Conservation (phyloP, 306 rosid species). For the Prunus mume region DNA sequence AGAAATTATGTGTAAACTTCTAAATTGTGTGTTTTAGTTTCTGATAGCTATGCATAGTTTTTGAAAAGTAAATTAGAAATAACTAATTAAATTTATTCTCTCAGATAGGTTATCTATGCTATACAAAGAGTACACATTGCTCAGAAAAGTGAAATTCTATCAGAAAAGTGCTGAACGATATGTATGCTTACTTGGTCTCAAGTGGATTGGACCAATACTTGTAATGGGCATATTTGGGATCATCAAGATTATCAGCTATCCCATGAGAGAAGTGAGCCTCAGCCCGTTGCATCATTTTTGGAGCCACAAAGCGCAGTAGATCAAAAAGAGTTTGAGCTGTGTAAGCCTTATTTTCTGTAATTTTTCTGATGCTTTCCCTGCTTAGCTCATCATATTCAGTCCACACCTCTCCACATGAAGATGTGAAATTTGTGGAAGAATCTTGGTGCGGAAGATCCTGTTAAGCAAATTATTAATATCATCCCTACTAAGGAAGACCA, state of each 20-base stretch:
- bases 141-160: background rate
- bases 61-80: background rate
- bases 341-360: conserved; percentile 43
- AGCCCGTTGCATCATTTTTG: conserved; percentile 60
- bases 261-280: conserved; percentile 82
- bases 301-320: conserved; percentile 51
- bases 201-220: conserved; percentile 91
- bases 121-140: background rate
- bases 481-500: background rate
- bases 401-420: conserved; percentile 43
- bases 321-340: conserved; percentile 45
- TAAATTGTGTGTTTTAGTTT: too few relatives aligned
- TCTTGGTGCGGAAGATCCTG: conserved; percentile 39
- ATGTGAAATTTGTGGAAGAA: conserved; percentile 32
- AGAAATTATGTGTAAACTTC: background rate
- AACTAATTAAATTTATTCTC: too few relatives aligned
- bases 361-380: conserved; percentile 38
- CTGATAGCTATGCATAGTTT: background rate
- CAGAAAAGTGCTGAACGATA: background rate
- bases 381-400: conserved; percentile 54
- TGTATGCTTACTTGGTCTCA: conserved; percentile 60
- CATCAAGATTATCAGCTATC: conserved; percentile 69
- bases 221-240: conserved; percentile 62
- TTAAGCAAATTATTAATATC: background rate
- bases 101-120: background rate